Conservation (phyloP, 345 rosid genomes). For the Turnera subulata region DNA sequence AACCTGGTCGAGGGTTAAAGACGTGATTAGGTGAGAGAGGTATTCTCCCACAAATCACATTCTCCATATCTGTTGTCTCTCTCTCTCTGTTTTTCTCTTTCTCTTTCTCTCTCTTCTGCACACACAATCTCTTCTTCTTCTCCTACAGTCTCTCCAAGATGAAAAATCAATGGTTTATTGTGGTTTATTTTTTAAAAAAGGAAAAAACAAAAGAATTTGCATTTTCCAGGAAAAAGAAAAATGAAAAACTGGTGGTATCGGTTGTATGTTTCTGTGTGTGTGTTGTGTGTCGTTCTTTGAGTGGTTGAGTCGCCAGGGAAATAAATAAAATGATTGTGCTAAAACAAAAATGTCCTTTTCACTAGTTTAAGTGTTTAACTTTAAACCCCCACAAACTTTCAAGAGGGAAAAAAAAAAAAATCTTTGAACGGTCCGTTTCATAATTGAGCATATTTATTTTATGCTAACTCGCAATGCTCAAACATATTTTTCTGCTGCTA, state of each 20-base stretch:
- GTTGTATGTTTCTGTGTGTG: too few species aligned
- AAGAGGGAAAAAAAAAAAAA: too few species aligned
- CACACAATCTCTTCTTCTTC: neutral
- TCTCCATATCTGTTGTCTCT: conserved; percentile 41
- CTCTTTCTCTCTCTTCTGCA: conserved; percentile 7
- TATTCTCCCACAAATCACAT: conserved; percentile 67
- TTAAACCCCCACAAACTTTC: too few species aligned
- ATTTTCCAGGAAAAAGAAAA: neutral
- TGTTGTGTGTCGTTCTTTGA: too few species aligned
- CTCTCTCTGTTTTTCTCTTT: conserved; percentile 11
- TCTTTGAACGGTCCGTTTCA: too few species aligned
- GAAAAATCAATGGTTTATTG: conserved; percentile 1
- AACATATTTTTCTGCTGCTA: too few species aligned
- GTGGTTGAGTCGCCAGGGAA: too few species aligned
- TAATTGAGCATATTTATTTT: too few species aligned
- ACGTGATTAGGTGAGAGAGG: conserved; percentile 62
- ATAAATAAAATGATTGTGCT: too few species aligned
- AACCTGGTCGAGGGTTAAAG: conserved; percentile 59
- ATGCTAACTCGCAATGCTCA: too few species aligned
- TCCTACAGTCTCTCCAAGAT: neutral
- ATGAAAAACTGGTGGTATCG: neutral
- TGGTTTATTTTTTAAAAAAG: neutral
- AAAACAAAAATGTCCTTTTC: too few species aligned
- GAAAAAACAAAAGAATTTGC: neutral
- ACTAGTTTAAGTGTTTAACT: too few species aligned